Conservation (phyloP, 805 yeast species). For the Cyberlindnera misumaiensis region DNA sequence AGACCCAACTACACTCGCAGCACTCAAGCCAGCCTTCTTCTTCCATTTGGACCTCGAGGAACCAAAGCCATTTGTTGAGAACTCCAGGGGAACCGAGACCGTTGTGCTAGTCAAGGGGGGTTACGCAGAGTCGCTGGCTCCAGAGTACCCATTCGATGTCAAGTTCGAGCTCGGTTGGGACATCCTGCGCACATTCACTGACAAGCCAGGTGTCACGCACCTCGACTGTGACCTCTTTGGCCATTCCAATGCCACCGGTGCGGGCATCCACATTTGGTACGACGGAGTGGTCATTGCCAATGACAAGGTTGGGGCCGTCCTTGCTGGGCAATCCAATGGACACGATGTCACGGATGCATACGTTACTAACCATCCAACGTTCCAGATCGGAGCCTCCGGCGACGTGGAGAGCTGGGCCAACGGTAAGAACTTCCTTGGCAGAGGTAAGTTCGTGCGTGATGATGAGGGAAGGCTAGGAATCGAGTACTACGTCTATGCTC, state of each 20-base stretch:
- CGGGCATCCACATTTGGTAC: slow-evolving; percentile 37
- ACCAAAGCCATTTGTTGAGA: slow-evolving; percentile 24
- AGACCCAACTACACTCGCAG: slow-evolving; percentile 6
- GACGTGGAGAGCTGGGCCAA: slow-evolving; percentile 44
- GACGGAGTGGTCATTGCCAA: slow-evolving; percentile 40
- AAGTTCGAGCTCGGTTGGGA: slow-evolving; percentile 38
- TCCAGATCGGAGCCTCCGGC: slow-evolving; percentile 32
- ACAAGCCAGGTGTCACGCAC: slow-evolving; percentile 24
- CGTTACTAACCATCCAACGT: slow-evolving; percentile 40
- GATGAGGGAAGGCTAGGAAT: slow-evolving; percentile 39
- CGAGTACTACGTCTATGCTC: slow-evolving; percentile 42
- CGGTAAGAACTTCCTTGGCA: slow-evolving; percentile 44
- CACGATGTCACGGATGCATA: slow-evolving; percentile 41
- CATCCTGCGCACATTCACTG: slow-evolving; percentile 32
- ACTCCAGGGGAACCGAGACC: slow-evolving; percentile 22
- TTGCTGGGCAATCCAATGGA: slow-evolving; percentile 25
- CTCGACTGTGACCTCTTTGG: slow-evolving; percentile 47
- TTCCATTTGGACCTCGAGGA: slow-evolving; percentile 30
- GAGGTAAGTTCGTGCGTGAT: slow-evolving; percentile 52
- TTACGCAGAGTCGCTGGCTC: slow-evolving; percentile 30
- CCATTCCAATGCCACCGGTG: slow-evolving; percentile 34
- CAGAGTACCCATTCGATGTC: slow-evolving; percentile 32
- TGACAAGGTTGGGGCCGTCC: slow-evolving; percentile 30
- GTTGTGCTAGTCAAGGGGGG: slow-evolving; percentile 30
- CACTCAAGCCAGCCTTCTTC: slow-evolving; percentile 32